Conservation (phyloP, 352 stramenopile species). For the Globisporangium cystogenes region DNA sequence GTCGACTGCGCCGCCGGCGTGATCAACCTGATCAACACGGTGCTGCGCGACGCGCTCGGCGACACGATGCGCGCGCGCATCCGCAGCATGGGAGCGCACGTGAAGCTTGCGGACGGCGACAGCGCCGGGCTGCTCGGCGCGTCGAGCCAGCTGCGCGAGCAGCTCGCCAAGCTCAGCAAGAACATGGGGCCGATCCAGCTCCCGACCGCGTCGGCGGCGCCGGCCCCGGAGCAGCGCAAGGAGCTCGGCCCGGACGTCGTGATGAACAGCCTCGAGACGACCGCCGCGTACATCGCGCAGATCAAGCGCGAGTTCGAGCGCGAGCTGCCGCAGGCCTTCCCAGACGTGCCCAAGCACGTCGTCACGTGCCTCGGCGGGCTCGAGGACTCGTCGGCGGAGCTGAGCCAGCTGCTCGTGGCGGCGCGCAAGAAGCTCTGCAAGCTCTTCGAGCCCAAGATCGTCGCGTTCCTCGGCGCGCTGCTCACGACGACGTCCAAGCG, state of each 20-base stretch:
- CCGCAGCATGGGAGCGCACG: slow-evolving; percentile 55
- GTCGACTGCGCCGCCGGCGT: slow-evolving; percentile 76
- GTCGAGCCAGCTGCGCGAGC: slow-evolving; percentile 72
- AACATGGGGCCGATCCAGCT: slow-evolving; percentile 54
- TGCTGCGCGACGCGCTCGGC: slow-evolving; percentile 68
- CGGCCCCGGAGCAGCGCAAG: slow-evolving; percentile 34
- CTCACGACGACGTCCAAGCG: slow-evolving; percentile 35
- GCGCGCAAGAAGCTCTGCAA: slow-evolving; percentile 73
- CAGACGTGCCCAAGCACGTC: slow-evolving; percentile 68
- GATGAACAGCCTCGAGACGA: slow-evolving; percentile 80
- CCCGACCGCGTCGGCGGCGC: neutral
- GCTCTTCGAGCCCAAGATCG: slow-evolving; percentile 72
- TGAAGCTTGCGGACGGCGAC: slow-evolving; percentile 63
- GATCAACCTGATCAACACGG: slow-evolving; percentile 84
- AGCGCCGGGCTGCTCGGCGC: slow-evolving; percentile 40
- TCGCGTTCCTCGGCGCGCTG: slow-evolving; percentile 38
- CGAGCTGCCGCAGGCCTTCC: slow-evolving; percentile 67
- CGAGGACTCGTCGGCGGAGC: slow-evolving; percentile 65
- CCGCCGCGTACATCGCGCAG: slow-evolving; percentile 72
- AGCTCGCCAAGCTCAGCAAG: slow-evolving; percentile 85
- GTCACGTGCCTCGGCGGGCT: slow-evolving; percentile 63
- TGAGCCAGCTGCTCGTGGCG: slow-evolving; percentile 59
- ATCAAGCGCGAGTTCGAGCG: slow-evolving; percentile 71
- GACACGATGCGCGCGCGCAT: slow-evolving; percentile 80
- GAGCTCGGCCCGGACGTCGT: slow-evolving; percentile 68